Base-by-base conservation (phyloP, 2,329 filamentous ascomycete genomes). In the Talaromyces amestolkiae region DNA sequence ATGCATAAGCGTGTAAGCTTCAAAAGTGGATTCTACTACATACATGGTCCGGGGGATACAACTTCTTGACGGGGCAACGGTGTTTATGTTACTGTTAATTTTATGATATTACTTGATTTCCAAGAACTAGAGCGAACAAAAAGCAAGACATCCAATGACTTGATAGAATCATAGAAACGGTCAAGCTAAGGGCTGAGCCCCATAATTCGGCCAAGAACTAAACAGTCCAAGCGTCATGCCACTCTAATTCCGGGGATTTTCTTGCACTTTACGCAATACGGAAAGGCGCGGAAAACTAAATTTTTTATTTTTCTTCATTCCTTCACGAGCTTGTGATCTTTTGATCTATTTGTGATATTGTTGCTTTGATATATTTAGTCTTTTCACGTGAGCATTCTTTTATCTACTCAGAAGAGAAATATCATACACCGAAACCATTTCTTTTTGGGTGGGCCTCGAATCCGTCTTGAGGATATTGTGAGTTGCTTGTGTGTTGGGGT, bases 281-380 rank as follows among this genome's bases (percentile, higher is more conserved):
- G 77, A 72, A 78, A 74, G 72, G 75, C 66, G 69, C 75, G 76
- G 76, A 51, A 71, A 77, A 74, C 69, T 76, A 75, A 74, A 31
- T 33, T 61, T 61, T 67, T 70, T 73, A 72, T 72, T 70, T 71
- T 73, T 70, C 45, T 47, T 69, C 70, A 71, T 72, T 72, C 68
- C 70, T 67, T 47, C 63, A 45, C 56, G 15, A 59, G 56, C 56
- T 43, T 43, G 24, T 22, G 24, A 49, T 64, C 49, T 64, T 61
- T 56, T 19, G 17, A 33, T 62, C 24, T 35, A 17, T 35, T 17
- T 37, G 11, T 15, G 33, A 19, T 22, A 37, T 37, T 56, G n/a
- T 37, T 39, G 39, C 31, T 39, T 39, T 37, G 53, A 37, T 51
- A 22, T 17, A 3, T 31, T 27, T 51, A 51, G 27, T 37, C n/a